Conservation (phyloP, 768 basidiomycete species). For the Infundibulicybe gibba region DNA sequence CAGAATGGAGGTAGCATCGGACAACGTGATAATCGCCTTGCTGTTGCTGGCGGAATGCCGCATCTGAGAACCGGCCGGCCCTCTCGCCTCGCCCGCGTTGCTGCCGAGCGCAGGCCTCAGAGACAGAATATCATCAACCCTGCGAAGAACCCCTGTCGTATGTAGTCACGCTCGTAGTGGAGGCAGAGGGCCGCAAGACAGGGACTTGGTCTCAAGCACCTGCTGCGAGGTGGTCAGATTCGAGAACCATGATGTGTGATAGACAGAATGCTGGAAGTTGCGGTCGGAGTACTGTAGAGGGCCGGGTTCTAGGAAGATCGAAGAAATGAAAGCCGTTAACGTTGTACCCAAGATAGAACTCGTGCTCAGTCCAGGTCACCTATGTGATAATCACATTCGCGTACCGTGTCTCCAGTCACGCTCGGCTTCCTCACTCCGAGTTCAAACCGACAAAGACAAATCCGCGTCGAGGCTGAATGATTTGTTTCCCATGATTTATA, state of each 20-base stretch:
- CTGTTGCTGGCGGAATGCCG: slow-evolving; percentile 49
- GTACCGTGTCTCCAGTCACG: no score
- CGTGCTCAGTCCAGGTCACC: no score
- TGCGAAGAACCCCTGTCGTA: slow-evolving; percentile 77
- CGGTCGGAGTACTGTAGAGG: slow-evolving; percentile 36
- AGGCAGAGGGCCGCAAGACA: slow-evolving; percentile 87
- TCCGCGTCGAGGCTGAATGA: no score
- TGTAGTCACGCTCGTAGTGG: slow-evolving; percentile 51
- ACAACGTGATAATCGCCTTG: slow-evolving; percentile 32
- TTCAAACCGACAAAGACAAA: no score
- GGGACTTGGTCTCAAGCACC: slow-evolving; percentile 44
- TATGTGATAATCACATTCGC: no score
- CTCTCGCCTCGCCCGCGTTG: slow-evolving; percentile 46
- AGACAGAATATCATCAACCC: slow-evolving; percentile 51
- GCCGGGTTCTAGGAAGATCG: slow-evolving; percentile 29
- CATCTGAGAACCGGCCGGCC: slow-evolving; percentile 58
- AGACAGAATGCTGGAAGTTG: slow-evolving; percentile 48
- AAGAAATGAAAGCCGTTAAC: slow-evolving; percentile 42
- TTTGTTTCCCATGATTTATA: no score
- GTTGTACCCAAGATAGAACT: no score
- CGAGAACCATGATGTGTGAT: slow-evolving; percentile 75
- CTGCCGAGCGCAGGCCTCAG: slow-evolving; percentile 32
- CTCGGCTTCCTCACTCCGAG: no score
- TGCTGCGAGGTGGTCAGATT: slow-evolving; percentile 56
- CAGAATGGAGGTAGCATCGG: slow-evolving; percentile 32